A percentile compares a stretch with the other conserved stretches of the same genome.
Conservation (phyloP, 352 stramenopile species). For the Pelagophyceae sp. region DNA sequence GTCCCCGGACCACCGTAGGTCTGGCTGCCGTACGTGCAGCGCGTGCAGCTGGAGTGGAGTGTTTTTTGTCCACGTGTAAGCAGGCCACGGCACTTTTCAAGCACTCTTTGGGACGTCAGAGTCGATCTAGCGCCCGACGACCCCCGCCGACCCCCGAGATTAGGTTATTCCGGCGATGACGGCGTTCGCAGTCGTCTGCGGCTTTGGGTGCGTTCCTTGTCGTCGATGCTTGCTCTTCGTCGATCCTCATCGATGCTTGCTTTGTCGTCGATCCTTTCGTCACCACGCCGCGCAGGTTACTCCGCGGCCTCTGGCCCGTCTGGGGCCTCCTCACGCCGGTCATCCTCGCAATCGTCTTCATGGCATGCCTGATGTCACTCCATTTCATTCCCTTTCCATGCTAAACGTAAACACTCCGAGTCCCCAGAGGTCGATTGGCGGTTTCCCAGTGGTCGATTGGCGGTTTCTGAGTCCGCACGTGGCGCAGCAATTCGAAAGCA, state of each 20-base stretch:
- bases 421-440: too few relatives aligned
- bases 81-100: background rate
- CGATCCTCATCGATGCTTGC: background rate
- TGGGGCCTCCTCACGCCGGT: constrained; percentile 79
- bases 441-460: too few relatives aligned
- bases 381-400: constrained; percentile 80
- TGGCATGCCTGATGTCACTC: constrained; percentile 76
- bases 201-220: constrained; percentile 29
- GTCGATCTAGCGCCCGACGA: background rate
- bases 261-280: background rate
- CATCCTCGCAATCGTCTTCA: constrained; percentile 69
- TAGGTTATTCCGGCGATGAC: constrained; percentile 73
- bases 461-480: too few relatives aligned
- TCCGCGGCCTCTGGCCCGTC: constrained; percentile 74
- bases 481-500: too few relatives aligned
- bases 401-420: too few relatives aligned
- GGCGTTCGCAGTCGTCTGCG: constrained; percentile 51
- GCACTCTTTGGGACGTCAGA: background rate
- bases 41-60: constrained; percentile 38
- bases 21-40: constrained; percentile 47
- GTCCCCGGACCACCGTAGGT: constrained; percentile 31
- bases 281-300: constrained; percentile 44
- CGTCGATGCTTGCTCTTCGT: background rate
- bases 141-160: constrained; percentile 32
- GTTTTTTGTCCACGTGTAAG: constrained; percentile 26